phyloP scores from a whole-genome alignment of 768 basidiomycete genomes.

The Mycena belliarum region DNA sequence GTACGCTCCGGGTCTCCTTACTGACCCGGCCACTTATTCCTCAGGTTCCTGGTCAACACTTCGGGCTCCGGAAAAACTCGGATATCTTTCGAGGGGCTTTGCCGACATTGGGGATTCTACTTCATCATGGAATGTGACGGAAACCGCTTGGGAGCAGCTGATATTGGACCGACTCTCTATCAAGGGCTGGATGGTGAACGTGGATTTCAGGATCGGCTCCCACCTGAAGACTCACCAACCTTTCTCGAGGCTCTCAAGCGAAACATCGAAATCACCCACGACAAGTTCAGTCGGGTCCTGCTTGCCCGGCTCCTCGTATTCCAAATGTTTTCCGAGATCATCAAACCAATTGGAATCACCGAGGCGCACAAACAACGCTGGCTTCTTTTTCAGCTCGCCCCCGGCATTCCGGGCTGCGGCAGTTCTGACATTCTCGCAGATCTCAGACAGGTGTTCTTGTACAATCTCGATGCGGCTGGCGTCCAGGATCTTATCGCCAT shows the following conservation, averaged over 20 bases:
- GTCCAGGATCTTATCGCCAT: neutral
- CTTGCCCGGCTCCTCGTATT: neutral
- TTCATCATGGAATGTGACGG: neutral
- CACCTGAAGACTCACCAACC: neutral
- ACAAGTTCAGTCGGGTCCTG: neutral
- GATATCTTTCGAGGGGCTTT: neutral
- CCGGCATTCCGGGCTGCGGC: neutral
- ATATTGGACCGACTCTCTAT: neutral
- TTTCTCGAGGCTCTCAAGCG: neutral
- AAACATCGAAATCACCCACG: neutral
- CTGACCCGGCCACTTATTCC: neutral
- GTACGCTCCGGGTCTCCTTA: too few species aligned
- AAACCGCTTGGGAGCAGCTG: neutral
- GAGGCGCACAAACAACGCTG: neutral
- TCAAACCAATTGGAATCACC: neutral
- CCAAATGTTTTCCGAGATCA: conserved; percentile 3
- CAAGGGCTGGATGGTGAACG: neutral
- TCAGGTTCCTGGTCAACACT: conserved; percentile 1
- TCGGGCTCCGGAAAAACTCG: conserved; percentile 1
- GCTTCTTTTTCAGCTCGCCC: conserved; percentile 2
- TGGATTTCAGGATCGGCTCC: neutral
- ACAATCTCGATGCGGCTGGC: neutral
- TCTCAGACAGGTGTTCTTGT: neutral
- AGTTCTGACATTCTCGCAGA: neutral
- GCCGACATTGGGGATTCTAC: conserved; percentile 7